phyloP scores from a whole-genome alignment of 257 asterid genomes.

The Salvia hispanica region DNA sequence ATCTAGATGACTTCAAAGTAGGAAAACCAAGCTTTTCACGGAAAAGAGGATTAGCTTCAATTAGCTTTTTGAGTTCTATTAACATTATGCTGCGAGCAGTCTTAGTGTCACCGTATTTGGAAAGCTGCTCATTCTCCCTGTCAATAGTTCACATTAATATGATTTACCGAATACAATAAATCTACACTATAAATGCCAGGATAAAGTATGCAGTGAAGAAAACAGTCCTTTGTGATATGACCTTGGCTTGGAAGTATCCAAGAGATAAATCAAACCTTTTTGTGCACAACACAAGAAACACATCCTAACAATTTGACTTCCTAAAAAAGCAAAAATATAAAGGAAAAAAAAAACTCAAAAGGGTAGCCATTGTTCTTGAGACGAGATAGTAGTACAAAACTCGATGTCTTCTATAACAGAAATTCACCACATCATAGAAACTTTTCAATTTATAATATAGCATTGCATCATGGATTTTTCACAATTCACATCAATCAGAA shows the following conservation, averaged over 20 bases:
- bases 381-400: slow-evolving; percentile 7
- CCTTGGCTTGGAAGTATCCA: neutral
- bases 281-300: neutral
- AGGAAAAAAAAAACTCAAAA: neutral
- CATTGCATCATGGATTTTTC: slow-evolving; percentile 4
- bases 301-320: neutral
- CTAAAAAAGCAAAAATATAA: too few species aligned
- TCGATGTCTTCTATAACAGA: neutral
- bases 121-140: slow-evolving; percentile 99
- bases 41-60: slow-evolving; percentile 96
- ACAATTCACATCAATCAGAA: slow-evolving; percentile 6
- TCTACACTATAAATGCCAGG: neutral
- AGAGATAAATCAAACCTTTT: neutral
- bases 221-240: neutral
- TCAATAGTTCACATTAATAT: slow-evolving; percentile 30
- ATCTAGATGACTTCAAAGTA: slow-evolving; percentile 80
- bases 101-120: slow-evolving; percentile 96
- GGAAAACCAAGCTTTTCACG: slow-evolving; percentile 96
- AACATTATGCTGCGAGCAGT: slow-evolving; percentile 97
- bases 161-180: slow-evolving; percentile 3
- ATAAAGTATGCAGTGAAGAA: neutral
- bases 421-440: neutral
- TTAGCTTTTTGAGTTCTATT: slow-evolving; percentile 88
- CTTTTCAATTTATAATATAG: neutral
- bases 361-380: slow-evolving; percentile 9